Percentiles rank a stretch among this genome's conserved stretches.
Conservation (phyloP, 2,329 filamentous ascomycete genomes). For the Elsinoe necatrix region DNA sequence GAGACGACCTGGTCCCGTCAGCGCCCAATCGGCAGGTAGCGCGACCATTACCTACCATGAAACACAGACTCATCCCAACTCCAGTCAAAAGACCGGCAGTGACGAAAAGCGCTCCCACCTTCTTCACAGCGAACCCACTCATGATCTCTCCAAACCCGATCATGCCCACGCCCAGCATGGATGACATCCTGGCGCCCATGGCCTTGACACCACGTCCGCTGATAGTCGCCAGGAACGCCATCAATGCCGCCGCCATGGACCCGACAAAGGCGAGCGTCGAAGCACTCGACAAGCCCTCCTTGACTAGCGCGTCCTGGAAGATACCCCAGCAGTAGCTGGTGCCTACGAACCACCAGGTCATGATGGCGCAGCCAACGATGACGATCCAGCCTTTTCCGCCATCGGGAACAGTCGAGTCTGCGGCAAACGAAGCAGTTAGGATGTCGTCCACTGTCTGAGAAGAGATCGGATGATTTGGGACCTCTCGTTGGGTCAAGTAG, state of each 20-base stretch:
- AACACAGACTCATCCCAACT: conserved; percentile 29
- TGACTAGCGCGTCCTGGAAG: conserved; percentile 49
- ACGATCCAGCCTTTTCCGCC: conserved; percentile 10
- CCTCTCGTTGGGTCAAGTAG: not conserved
- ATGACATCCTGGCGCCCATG: conserved; percentile 42
- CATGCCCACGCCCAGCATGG: conserved; percentile 42
- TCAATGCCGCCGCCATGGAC: conserved; percentile 43
- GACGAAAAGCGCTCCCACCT: conserved; percentile 42
- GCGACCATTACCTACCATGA: not conserved
- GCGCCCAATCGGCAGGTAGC: not conserved
- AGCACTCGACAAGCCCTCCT: conserved; percentile 40
- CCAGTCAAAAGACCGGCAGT: conserved; percentile 43
- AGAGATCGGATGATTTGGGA: not conserved
- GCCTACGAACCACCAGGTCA: conserved; percentile 37
- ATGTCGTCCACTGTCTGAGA: not conserved
- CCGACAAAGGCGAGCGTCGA: conserved; percentile 53
- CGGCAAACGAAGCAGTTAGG: not conserved
- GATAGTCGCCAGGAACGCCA: conserved; percentile 45
- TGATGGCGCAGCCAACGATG: conserved; percentile 15
- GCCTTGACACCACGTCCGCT: conserved; percentile 44
- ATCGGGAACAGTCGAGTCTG: conserved; percentile 2
- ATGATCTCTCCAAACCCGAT: conserved; percentile 44
- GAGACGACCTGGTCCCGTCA: not conserved
- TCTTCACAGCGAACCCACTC: conserved; percentile 40
- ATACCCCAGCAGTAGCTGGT: conserved; percentile 54